Evolutionary conservation across 768 basidiomycete species (phyloP), one percentile per base, ranked within the genome.

Genomic region (Trametes sanguinea): DNA sequence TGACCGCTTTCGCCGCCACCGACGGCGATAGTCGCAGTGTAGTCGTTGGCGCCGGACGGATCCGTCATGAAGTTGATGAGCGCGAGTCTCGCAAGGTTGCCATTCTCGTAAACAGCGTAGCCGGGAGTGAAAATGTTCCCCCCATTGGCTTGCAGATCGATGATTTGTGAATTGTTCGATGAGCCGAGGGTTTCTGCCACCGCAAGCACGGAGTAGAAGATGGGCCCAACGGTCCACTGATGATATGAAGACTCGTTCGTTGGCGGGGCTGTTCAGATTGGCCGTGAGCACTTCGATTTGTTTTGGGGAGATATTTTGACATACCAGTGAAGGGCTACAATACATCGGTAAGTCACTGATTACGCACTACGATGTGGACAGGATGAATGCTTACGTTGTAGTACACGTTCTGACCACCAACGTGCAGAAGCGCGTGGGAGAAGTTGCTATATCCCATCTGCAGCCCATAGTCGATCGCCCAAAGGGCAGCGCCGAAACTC

Each of bases 381-480:
- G 35, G 1, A 22, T 45, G 37, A 11, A 7, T 9, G 55, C 84
- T 70, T 54, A 82, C 81, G 64, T 84, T 84, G 68, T 84, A 85
- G 67, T 78, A 83, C 16, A 77, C 76, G 60, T 78, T 73, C 66
- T 82, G 77, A 1, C 82, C 79, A 68, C 76, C 77, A 5, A 81
- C 74, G 69, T 84, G 83, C 64, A 82, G 72, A 60, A 83, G 69
- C 22, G 78, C 78, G 4, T 73, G 70, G 3, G 78, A 77, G 65
- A 83, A 82, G 70, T 82, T 83, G 56, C 69, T 73, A 37, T 74
- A 76, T 17, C 80, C 83, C 77, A 84, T 76, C 65, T 79, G 77
- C 42, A 85, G 62, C 3, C 78, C 78, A 65, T 77, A 81, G 66
- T 84, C 83, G 45, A 80, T 67, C 35, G 69, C 81, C 83, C 83